These are phyloP conservation scores for Metschnikowia henanensis DNA, from an alignment of 805 yeast genomes.

Conservation along the genomic window DNA sequence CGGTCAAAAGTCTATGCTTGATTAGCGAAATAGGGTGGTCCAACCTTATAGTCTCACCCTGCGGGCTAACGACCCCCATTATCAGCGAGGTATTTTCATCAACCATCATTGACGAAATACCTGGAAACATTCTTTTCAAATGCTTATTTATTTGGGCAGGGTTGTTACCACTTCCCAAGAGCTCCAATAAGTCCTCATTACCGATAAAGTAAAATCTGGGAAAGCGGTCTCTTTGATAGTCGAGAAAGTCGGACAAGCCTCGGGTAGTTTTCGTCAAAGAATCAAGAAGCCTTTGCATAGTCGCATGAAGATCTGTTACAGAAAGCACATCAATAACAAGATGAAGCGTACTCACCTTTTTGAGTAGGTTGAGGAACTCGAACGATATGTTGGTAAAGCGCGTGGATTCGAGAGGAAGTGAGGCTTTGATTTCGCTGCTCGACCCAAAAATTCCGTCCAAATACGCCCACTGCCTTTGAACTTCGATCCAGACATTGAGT, in stretches of 20 bases:
- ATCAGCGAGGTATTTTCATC: constrained; percentile 37
- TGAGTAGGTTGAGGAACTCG: constrained; percentile 57
- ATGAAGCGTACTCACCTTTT: constrained; percentile 47
- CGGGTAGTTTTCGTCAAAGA: constrained; percentile 58
- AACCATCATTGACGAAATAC: constrained; percentile 46
- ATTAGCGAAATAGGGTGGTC: constrained; percentile 42
- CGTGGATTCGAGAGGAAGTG: constrained; percentile 68
- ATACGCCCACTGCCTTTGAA: constrained; percentile 88
- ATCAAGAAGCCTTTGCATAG: constrained; percentile 52
- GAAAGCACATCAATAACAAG: constrained; percentile 55
- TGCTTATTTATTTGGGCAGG: constrained; percentile 52
- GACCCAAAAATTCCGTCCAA: constrained; percentile 73
- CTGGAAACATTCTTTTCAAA: constrained; percentile 70
- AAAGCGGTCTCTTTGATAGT: constrained; percentile 70
- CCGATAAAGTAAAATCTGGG: constrained; percentile 89
- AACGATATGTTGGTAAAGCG: constrained; percentile 62
- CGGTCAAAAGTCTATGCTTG: constrained; percentile 46
- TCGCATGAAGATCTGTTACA: constrained; percentile 46
- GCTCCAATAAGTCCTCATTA: constrained; percentile 83
- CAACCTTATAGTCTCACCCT: constrained; percentile 59
- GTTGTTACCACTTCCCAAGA: constrained; percentile 66
- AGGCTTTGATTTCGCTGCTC: constrained; percentile 52
- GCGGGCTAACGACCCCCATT: constrained; percentile 54
- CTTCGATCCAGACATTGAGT: constrained; percentile 75
- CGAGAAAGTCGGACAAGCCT: constrained; percentile 76